A percentile compares a stretch with the other conserved stretches of the same genome.
phyloP scores from a whole-genome alignment of 495 filamentous ascomycete species.

The Penicillium atrosanguineum region DNA sequence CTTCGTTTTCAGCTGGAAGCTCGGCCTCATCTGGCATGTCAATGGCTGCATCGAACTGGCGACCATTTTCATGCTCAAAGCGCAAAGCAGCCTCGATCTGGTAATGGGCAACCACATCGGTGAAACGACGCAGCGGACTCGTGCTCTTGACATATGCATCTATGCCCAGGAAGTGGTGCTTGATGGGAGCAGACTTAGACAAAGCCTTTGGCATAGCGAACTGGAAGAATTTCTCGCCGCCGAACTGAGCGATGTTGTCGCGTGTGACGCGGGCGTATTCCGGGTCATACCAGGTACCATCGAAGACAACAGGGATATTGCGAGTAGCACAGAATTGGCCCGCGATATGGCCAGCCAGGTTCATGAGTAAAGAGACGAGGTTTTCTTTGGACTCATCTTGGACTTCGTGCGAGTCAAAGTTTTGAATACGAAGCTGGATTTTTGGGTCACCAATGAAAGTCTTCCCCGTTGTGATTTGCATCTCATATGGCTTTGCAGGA shows the following conservation, averaged over 20 bases:
- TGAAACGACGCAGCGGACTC: slow-evolving; percentile 79
- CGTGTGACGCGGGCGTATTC: slow-evolving; percentile 43
- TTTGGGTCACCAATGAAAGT: slow-evolving; percentile 53
- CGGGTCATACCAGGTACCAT: slow-evolving; percentile 63
- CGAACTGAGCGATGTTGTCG: slow-evolving; percentile 32
- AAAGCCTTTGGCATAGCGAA: slow-evolving; percentile 46
- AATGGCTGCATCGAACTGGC: slow-evolving; percentile 43
- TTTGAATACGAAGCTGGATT: slow-evolving; percentile 38
- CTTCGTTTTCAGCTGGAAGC: not conserved
- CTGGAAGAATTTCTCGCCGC: slow-evolving; percentile 31
- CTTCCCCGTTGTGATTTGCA: slow-evolving; percentile 27
- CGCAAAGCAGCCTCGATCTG: slow-evolving; percentile 83
- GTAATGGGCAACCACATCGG: slow-evolving; percentile 84
- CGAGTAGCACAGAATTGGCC: slow-evolving; percentile 72
- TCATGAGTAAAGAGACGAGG: slow-evolving; percentile 68
- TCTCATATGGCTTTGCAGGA: slow-evolving; percentile 26
- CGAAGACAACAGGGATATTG: slow-evolving; percentile 75
- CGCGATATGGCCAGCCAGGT: slow-evolving; percentile 69
- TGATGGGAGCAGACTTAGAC: slow-evolving; percentile 49
- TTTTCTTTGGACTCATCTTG: slow-evolving; percentile 35
- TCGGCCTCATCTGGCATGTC: slow-evolving; percentile 12
- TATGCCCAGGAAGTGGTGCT: slow-evolving; percentile 60
- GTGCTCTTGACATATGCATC: slow-evolving; percentile 77
- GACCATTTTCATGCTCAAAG: slow-evolving; percentile 59
- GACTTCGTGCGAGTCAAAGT: slow-evolving; percentile 39